Evolutionary conservation across 192 early-diverging fungal genomes (phyloP).

Genomic region (Coemansia sp.): DNA sequence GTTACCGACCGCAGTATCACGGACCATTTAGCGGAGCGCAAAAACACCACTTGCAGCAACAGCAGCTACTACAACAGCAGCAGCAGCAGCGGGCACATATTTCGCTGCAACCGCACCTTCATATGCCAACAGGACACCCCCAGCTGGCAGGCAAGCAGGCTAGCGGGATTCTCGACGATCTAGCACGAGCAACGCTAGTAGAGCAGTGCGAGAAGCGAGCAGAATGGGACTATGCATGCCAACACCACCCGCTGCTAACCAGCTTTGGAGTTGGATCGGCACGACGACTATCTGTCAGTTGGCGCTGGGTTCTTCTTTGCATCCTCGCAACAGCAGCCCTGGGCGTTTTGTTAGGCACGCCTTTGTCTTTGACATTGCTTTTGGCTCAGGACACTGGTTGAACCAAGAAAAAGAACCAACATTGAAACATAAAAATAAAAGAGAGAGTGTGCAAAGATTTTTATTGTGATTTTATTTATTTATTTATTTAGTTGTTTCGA

Average conservation of each 20-base stretch:
- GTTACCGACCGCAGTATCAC: too few relatives aligned
- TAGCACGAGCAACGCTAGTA: too few relatives aligned
- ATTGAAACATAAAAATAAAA: too few relatives aligned
- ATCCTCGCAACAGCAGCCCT: conserved; percentile 11
- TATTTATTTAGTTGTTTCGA: too few relatives aligned
- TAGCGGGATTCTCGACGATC: too few relatives aligned
- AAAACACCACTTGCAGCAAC: too few relatives aligned
- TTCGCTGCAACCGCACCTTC: background rate
- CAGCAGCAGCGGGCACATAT: conserved; percentile 1
- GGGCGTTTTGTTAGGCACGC: conserved; percentile 31
- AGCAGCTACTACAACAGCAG: too few relatives aligned
- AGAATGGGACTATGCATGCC: conserved; percentile 44
- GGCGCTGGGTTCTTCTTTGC: conserved; percentile 34
- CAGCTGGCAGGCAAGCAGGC: too few relatives aligned
- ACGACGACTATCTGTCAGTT: conserved; percentile 16
- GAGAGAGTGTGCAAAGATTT: too few relatives aligned
- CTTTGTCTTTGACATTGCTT: conserved; percentile 27
- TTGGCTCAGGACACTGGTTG: too few relatives aligned
- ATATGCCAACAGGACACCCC: background rate
- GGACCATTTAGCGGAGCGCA: too few relatives aligned
- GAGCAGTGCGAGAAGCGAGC: conserved; percentile 29
- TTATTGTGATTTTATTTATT: background rate
- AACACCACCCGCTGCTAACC: conserved; percentile 34
- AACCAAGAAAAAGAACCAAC: too few relatives aligned
- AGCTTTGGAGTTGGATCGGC: conserved; percentile 36